These are phyloP conservation scores for Nemania bipapillata DNA, from an alignment of 2,329 filamentous ascomycete genomes.

Conservation along the genomic window DNA sequence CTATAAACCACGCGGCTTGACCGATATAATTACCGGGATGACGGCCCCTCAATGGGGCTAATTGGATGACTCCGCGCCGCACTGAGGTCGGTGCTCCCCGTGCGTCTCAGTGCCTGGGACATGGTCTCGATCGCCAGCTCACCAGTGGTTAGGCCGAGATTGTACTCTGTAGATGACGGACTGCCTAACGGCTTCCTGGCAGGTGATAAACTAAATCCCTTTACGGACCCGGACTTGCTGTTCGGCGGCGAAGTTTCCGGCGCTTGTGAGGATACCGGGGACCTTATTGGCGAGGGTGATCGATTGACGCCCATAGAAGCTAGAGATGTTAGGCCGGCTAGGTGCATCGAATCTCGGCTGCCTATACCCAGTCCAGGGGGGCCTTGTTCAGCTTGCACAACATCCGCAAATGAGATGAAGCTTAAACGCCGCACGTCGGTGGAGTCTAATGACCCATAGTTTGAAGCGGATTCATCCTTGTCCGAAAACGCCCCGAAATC, in stretches of 20 bases:
- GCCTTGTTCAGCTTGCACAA: conserved; percentile 85
- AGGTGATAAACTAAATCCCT: conserved; percentile 77
- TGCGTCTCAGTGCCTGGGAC: conserved; percentile 86
- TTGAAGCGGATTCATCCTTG: conserved; percentile 72
- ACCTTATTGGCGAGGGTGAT: conserved; percentile 83
- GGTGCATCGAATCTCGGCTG: conserved; percentile 75
- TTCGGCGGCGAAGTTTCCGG: conserved; percentile 76
- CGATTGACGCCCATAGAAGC: conserved; percentile 65
- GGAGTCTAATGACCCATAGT: conserved; percentile 80
- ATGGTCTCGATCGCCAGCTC: conserved; percentile 94
- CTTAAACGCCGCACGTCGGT: conserved; percentile 84
- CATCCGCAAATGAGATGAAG: conserved; percentile 97
- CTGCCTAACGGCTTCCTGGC: conserved; percentile 70
- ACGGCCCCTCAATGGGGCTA: conserved; percentile 65
- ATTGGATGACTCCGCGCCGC: conserved; percentile 65
- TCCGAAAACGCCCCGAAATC: conserved; percentile 67
- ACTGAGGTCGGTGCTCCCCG: conserved; percentile 81
- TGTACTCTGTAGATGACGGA: conserved; percentile 65
- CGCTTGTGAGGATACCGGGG: conserved; percentile 78
- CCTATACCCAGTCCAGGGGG: conserved; percentile 62
- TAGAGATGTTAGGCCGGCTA: conserved; percentile 73
- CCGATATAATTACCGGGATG: conserved; percentile 40
- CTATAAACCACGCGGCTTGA: background rate
- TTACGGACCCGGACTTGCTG: conserved; percentile 78
- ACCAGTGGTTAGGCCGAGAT: conserved; percentile 60